Conservation (phyloP, 78 protist species). For the Anaeramoeba ignava region DNA sequence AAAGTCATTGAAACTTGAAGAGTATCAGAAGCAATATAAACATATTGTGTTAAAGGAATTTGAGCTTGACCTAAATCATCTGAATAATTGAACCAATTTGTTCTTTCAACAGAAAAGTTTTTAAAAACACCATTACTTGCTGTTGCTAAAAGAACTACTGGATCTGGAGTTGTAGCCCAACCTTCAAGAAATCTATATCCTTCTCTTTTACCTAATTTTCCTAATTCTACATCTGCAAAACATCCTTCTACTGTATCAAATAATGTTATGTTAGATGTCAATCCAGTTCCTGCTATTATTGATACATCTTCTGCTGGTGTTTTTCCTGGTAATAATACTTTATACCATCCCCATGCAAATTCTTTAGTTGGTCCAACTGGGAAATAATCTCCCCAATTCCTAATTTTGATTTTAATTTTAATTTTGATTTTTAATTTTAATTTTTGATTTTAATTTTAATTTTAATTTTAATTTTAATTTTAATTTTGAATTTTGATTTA, state of each 20-base stretch:
- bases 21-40: neutral
- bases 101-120: neutral
- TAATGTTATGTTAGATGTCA: neutral
- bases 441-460: no score
- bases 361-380: neutral
- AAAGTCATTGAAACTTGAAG: neutral
- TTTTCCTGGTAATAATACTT: neutral
- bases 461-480: no score
- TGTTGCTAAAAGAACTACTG: neutral
- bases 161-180: neutral
- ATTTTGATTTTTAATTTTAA: no score
- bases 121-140: neutral
- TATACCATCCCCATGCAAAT: neutral
- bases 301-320: neutral
- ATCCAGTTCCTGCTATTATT: neutral
- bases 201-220: neutral
- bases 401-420: neutral
- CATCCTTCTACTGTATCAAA: neutral
- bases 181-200: neutral
- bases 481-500: no score
- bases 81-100: neutral
- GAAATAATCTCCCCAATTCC: slow-evolving; percentile 1
- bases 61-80: neutral
- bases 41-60: neutral
- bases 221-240: neutral